Evolutionary conservation across 2,329 filamentous ascomycete genomes (phyloP).

Genomic region (Paraphaeosphaeria sporulosa): DNA sequence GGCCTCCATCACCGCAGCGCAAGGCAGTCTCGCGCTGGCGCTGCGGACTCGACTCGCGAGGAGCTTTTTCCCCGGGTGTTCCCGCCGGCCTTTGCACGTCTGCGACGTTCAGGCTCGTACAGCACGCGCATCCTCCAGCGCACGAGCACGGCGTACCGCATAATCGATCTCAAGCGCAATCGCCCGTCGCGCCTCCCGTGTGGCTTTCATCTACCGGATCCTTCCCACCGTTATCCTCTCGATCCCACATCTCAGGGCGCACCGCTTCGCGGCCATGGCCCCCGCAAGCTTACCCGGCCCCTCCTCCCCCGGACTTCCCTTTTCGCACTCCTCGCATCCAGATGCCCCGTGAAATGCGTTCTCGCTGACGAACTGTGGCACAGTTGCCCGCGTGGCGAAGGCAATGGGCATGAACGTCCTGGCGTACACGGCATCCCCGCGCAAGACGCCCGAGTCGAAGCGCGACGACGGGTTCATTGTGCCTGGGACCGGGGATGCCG

Average conservation of each 20-base stretch:
- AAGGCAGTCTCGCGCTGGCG: not conserved
- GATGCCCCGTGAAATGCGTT: not conserved
- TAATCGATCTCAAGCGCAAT: not conserved
- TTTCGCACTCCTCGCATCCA: not conserved
- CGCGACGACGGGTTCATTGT: conserved; percentile 72
- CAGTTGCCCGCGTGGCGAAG: conserved; percentile 64
- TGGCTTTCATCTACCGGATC: not conserved
- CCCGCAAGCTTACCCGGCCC: not conserved
- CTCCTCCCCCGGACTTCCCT: not conserved
- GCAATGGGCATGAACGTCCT: conserved; percentile 76
- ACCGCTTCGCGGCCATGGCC: not conserved
- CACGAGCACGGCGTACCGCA: conserved; percentile 8
- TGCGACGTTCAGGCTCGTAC: not conserved
- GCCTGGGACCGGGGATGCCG: conserved; percentile 68
- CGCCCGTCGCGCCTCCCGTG: not conserved
- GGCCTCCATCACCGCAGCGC: not conserved
- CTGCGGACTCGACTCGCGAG: conserved; percentile 8
- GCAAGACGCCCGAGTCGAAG: conserved; percentile 70
- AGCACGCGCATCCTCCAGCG: conserved; percentile 11
- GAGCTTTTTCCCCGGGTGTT: conserved; percentile 15
- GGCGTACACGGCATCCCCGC: conserved; percentile 76
- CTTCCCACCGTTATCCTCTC: not conserved
- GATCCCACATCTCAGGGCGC: not conserved
- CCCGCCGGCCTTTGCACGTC: not conserved
- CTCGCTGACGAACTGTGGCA: conserved; percentile 20